phyloP scores from a whole-genome alignment of 2,329 filamentous ascomycete genomes.

The Pyrenophora graminea region DNA sequence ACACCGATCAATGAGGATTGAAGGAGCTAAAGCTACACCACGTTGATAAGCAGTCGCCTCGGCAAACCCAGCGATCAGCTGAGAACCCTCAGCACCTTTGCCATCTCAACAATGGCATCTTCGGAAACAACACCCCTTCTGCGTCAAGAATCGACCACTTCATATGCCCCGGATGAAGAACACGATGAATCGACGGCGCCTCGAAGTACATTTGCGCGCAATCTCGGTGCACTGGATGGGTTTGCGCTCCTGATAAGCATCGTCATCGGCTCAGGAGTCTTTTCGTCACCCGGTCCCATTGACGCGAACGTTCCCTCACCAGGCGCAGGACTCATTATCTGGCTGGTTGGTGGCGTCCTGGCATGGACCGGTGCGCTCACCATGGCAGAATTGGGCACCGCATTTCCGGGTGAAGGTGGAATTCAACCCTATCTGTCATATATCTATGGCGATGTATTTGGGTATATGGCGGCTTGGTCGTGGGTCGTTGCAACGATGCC shows the following conservation, averaged over 20 bases:
- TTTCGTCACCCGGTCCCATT: constrained; percentile 66
- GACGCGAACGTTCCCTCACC: constrained; percentile 68
- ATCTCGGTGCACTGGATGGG: constrained; percentile 38
- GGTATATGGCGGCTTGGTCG: constrained; percentile 67
- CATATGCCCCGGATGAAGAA: constrained; percentile 18
- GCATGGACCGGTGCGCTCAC: constrained; percentile 68
- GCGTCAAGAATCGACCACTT: constrained; percentile 12
- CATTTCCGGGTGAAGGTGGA: constrained; percentile 67
- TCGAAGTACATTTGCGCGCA: constrained; percentile 40
- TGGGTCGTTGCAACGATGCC: constrained; percentile 70
- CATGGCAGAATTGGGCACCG: constrained; percentile 66
- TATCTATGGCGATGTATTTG: constrained; percentile 64
- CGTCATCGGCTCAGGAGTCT: constrained; percentile 68
- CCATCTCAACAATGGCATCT: constrained; percentile 21
- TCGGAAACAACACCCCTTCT: constrained; percentile 33
- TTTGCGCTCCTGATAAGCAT: constrained; percentile 68
- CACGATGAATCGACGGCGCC: constrained; percentile 17
- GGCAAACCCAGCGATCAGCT: constrained; percentile 1
- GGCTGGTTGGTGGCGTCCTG: constrained; percentile 65
- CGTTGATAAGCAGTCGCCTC: not conserved
- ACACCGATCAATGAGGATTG: not conserved
- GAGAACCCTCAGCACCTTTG: not conserved
- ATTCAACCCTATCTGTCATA: constrained; percentile 66
- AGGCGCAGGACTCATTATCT: constrained; percentile 61
- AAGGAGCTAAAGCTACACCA: not conserved